phyloP scores from a whole-genome alignment of 495 filamentous ascomycete species.

The Penicillium coffeae region DNA sequence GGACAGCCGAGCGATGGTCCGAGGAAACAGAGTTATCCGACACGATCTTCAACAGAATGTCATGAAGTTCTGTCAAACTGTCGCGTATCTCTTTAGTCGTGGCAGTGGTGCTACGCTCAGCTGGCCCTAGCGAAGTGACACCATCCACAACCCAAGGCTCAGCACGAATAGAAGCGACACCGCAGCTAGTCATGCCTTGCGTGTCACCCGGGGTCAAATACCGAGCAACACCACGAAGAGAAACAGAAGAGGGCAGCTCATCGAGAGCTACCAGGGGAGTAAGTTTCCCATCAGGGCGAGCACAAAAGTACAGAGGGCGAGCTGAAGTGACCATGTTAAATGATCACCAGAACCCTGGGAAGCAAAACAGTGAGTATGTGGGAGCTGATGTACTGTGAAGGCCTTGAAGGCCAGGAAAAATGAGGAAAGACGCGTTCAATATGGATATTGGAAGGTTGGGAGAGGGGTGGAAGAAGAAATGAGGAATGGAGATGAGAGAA shows the following conservation, averaged over 20 bases:
- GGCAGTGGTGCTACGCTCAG: too few relatives aligned
- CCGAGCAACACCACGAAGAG: conserved; percentile 34
- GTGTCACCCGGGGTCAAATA: conserved; percentile 32
- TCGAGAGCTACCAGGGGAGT: conserved; percentile 65
- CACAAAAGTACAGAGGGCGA: conserved; percentile 49
- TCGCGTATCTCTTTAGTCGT: not conserved
- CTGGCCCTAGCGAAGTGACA: conserved; percentile 1
- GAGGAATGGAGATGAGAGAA: not conserved
- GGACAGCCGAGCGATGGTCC: conserved; percentile 18
- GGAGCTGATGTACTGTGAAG: too few relatives aligned
- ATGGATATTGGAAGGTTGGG: too few relatives aligned
- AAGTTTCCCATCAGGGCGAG: conserved; percentile 53
- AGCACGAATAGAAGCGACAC: conserved; percentile 24
- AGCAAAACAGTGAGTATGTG: too few relatives aligned
- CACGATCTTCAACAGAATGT: conserved; percentile 19
- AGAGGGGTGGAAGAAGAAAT: not conserved
- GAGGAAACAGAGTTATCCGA: conserved; percentile 11
- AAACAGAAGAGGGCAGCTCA: conserved; percentile 48
- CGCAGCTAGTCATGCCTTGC: conserved; percentile 45
- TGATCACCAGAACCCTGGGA: not conserved
- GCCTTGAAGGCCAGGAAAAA: too few relatives aligned
- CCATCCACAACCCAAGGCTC: conserved; percentile 36
- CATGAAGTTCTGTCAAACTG: conserved; percentile 13
- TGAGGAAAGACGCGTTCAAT: too few relatives aligned
- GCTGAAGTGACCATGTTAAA: conserved; percentile 18